Evolutionary conservation across 176 grass and related monocot species (phyloP).

Genomic region (Otatea glauca): DNA sequence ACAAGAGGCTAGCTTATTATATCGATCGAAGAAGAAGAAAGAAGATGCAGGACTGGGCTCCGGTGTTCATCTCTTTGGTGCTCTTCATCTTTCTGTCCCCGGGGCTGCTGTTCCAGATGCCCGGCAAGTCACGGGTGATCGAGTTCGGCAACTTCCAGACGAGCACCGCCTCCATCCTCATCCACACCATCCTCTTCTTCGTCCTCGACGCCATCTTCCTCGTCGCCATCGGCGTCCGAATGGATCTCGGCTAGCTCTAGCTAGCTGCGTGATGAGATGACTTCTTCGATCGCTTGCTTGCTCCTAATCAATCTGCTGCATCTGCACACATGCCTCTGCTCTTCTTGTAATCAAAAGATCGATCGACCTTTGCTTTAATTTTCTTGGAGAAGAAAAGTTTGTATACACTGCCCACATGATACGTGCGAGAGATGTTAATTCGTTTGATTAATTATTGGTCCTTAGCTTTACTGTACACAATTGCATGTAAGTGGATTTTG

Average conservation of each 20-base stretch:
- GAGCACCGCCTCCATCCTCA: constrained; percentile 53
- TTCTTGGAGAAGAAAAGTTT: neutral
- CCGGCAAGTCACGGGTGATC: constrained; percentile 42
- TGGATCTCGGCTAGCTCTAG: constrained; percentile 38
- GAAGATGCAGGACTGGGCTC: constrained; percentile 69
- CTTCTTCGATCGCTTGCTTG: neutral
- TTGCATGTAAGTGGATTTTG: neutral
- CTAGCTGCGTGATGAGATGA: neutral
- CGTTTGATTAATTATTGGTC: neutral
- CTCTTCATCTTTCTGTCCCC: constrained; percentile 65
- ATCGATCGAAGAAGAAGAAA: neutral
- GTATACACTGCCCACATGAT: neutral
- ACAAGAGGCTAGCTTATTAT: neutral
- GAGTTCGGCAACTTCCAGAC: constrained; percentile 65
- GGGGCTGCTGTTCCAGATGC: constrained; percentile 64
- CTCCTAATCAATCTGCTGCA: neutral
- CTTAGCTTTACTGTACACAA: neutral
- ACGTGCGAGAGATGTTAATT: neutral
- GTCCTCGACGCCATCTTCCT: constrained; percentile 55
- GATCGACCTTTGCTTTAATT: neutral
- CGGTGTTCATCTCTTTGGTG: constrained; percentile 57
- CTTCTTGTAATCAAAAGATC: neutral
- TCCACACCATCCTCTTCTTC: constrained; percentile 67
- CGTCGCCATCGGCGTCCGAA: constrained; percentile 54
- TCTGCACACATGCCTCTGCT: neutral